phyloP scores from a whole-genome alignment of 2,329 filamentous ascomycete species.

The Xylaria polymorpha region DNA sequence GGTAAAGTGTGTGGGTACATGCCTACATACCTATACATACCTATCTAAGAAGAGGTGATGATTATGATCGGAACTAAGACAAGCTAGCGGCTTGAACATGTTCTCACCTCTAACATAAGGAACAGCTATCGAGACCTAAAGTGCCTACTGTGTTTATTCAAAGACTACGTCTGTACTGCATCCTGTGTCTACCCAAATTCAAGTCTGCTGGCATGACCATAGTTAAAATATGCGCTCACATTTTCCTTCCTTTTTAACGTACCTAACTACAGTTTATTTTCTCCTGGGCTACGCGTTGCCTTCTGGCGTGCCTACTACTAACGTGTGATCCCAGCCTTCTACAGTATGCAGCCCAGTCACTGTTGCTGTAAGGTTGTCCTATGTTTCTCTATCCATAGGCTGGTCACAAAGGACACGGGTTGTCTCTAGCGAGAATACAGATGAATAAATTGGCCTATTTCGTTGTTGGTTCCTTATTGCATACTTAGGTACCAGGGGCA shows the following conservation, averaged over 20 bases:
- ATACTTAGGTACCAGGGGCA: neutral
- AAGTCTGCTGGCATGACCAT: neutral
- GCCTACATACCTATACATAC: no score
- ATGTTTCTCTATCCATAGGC: neutral
- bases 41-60: neutral
- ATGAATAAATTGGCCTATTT: neutral
- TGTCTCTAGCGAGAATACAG: neutral
- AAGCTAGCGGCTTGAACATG: no score
- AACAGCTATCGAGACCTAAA: no score
- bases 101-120: no score
- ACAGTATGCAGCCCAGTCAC: neutral
- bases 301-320: neutral
- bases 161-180: neutral
- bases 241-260: neutral
- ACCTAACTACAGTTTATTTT: neutral
- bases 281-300: neutral
- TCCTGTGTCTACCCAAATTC: neutral
- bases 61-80: no score
- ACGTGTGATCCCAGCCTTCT: neutral
- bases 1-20: neutral
- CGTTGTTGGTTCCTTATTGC: neutral
- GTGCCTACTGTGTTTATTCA: no score
- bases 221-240: neutral
- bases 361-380: neutral
- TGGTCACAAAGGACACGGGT: neutral